phyloP scores from a whole-genome alignment of 139 green algal genomes.

The Chlamydomonas incerta region DNA sequence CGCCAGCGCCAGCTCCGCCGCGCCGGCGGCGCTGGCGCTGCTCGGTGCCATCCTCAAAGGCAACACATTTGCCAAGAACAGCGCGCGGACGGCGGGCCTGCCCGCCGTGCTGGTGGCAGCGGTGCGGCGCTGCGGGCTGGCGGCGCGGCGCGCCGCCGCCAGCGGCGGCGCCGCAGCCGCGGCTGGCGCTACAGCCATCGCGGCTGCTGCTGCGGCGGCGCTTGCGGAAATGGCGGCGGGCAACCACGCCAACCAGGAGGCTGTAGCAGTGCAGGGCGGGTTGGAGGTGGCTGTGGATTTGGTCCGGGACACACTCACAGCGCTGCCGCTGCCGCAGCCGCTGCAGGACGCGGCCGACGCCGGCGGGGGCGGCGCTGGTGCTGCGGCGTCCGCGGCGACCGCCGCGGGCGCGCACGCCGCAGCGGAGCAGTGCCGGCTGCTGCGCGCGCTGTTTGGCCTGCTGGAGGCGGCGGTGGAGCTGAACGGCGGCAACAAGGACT shows the following conservation, averaged over 20 bases:
- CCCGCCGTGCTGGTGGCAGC: constrained; percentile 34
- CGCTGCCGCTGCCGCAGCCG: not conserved
- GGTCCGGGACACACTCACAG: not conserved
- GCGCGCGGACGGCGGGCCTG: constrained; percentile 24
- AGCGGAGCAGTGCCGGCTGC: constrained; percentile 28
- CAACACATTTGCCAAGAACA: constrained; percentile 73
- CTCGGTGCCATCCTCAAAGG: constrained; percentile 38
- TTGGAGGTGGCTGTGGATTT: constrained; percentile 45
- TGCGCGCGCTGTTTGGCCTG: constrained; percentile 41
- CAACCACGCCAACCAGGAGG: constrained; percentile 64
- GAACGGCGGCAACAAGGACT: constrained; percentile 55
- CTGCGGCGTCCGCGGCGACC: not conserved
- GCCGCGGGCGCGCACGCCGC: constrained; percentile 21
- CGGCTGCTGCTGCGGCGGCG: constrained; percentile 5
- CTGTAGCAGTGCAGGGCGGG: constrained; percentile 49
- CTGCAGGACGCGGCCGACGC: not conserved
- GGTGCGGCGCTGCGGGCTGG: constrained; percentile 3
- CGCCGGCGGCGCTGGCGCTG: constrained; percentile 29
- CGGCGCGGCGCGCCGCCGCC: not conserved
- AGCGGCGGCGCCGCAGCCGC: not conserved
- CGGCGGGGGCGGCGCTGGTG: not conserved
- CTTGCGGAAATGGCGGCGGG: constrained; percentile 49
- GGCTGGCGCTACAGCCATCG: too few relatives aligned
- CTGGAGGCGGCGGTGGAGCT: constrained; percentile 58
- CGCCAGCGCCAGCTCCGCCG: too few relatives aligned